These are phyloP conservation scores for Trifolium fragiferum DNA, from an alignment of 306 rosid genomes.

Conservation along the genomic window DNA sequence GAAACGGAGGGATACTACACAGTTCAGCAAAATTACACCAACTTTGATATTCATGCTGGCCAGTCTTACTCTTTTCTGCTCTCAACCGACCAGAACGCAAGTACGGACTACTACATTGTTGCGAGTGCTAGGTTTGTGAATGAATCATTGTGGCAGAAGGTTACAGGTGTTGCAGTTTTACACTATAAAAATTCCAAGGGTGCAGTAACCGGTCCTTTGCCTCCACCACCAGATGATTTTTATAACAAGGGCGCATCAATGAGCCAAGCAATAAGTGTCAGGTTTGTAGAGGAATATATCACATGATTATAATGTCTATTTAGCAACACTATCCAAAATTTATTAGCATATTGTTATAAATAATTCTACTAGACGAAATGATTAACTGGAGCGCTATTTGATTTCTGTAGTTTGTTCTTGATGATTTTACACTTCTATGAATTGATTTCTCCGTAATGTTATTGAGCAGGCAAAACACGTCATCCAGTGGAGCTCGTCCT, in stretches of 20 bases:
- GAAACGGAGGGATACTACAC: conserved; percentile 87
- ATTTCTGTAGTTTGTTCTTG: conserved; percentile 18
- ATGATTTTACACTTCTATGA: conserved; percentile 6
- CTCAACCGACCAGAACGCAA: conserved; percentile 85
- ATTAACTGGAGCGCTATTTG: conserved; percentile 35
- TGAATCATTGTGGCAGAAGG: conserved; percentile 81
- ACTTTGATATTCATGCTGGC: conserved; percentile 86
- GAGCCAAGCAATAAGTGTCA: conserved; percentile 81
- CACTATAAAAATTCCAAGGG: conserved; percentile 84
- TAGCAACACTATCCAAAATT: too few species aligned
- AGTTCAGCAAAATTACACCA: conserved; percentile 62
- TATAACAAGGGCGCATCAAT: conserved; percentile 64
- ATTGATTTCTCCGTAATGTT: conserved; percentile 27
- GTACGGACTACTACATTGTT: conserved; percentile 86
- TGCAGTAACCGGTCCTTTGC: conserved; percentile 79
- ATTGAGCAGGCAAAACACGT: conserved; percentile 69
- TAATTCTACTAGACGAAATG: not conserved
- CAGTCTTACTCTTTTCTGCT: conserved; percentile 85
- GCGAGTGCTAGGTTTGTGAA: conserved; percentile 97
- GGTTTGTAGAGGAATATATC: conserved; percentile 54
- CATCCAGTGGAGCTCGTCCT: conserved; percentile 96
- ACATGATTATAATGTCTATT: not conserved
- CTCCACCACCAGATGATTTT: conserved; percentile 73
- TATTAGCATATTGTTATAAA: not conserved
- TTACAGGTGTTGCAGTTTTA: conserved; percentile 85